Evolutionary conservation across 2,329 filamentous ascomycete genomes (phyloP).

Genomic region (Colletotrichum falcatum): DNA sequence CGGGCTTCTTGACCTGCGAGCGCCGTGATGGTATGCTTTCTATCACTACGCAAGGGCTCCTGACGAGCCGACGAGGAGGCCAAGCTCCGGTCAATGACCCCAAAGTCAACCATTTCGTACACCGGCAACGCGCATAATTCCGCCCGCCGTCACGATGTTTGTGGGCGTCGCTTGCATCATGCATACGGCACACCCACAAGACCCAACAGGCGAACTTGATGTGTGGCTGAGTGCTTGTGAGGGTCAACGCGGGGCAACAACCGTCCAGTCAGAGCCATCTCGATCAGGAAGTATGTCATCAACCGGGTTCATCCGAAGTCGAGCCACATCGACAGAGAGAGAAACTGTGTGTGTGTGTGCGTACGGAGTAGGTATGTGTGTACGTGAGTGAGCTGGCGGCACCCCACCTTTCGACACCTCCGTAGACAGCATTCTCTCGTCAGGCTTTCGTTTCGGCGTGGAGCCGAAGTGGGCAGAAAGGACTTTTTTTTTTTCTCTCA

Average conservation of each 20-base stretch:
- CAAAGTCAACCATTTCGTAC: neutral
- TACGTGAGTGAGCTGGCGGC: conserved; percentile 11
- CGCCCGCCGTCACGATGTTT: neutral
- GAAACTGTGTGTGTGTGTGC: neutral
- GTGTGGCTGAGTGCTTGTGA: conserved; percentile 9
- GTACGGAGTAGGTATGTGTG: no score
- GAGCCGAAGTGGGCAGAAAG: neutral
- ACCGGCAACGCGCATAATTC: neutral
- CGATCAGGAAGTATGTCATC: conserved; percentile 24
- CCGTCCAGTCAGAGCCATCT: conserved; percentile 10
- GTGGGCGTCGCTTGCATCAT: neutral
- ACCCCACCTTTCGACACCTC: conserved; percentile 32
- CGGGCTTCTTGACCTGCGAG: no score
- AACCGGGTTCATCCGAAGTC: conserved; percentile 38
- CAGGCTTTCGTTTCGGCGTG: neutral
- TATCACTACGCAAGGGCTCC: neutral
- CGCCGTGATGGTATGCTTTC: neutral
- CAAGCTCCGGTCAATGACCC: neutral
- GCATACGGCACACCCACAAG: neutral
- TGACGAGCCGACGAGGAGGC: neutral
- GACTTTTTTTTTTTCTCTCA: conserved; percentile 9
- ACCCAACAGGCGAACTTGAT: neutral
- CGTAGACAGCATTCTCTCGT: neutral
- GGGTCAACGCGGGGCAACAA: conserved; percentile 18
- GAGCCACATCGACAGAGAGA: neutral